Evolutionary conservation across 441 rosid genomes (phyloP), one percentile per base, ranked within the genome.

Genomic region (Populus hybrid): DNA sequence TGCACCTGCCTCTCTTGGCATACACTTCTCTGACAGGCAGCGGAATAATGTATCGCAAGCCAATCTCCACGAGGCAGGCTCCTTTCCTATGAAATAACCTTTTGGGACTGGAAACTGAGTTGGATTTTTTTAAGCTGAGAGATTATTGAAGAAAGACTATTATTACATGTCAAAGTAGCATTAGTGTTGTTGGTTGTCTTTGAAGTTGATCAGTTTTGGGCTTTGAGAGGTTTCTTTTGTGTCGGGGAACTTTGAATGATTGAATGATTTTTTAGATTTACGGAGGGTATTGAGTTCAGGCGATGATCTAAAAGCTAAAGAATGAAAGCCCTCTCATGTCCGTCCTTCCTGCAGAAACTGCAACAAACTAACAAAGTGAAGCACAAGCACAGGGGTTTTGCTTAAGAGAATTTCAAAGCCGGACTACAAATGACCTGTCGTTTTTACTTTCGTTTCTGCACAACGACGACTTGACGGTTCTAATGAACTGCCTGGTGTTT

Each of bases 1-100:
- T 11, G 83, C 26, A 70, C 91, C 96, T 3, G 87, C 90, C 85
- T 93, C 99, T 78, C 82, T 89, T 32, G 86, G 91, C 97, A 92
- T 93, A 42, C 81, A 78, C 65, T 88, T 88, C 50, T 77, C 82
- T 0, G 97, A 84, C 84, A 93, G 89, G 84, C 94, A 89, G 83
- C 80, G 83, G 14, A 95, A 82, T 67, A 95, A 77, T 42, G 91
- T 85, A 85, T 91, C 92, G 72, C 86, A 89, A 59, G 84, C 90
- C 73, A 89, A 78, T 82, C 83, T 95, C 72, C 77, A 85, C 78
- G 89, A 84, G 61, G 73, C 72, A 30, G 84, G 80, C 69, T 88
- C 85, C 78, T 73, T 87, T 82, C 87, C 92, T 78, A 91, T 76
- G 83, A 91, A 89, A 74, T 26, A 66, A 26, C 30, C 10, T 8